Evolutionary conservation across 1,284 basidiomycete species (phyloP).

Genomic region (Anthracocystis walkeri): DNA sequence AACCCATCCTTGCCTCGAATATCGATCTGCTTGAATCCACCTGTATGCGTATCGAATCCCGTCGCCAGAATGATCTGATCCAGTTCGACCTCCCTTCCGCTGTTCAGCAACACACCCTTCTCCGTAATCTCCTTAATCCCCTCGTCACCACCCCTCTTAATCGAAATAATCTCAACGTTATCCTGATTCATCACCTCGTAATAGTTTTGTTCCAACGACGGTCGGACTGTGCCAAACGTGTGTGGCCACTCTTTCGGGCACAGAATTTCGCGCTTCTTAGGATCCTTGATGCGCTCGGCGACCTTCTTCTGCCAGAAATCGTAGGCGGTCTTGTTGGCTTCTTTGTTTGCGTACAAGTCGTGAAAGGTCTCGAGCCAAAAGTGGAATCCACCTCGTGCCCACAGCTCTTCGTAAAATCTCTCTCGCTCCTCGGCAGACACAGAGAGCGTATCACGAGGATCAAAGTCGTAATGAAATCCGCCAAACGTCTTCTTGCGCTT

Average conservation of each 20-base stretch:
- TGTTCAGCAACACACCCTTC: constrained; percentile 73
- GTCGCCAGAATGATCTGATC: constrained; percentile 68
- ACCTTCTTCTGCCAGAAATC: constrained; percentile 61
- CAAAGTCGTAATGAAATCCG: constrained; percentile 58
- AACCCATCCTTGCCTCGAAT: constrained; percentile 51
- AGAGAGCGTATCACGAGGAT: constrained; percentile 35
- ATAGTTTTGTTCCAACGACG: constrained; percentile 57
- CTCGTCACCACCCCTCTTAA: constrained; percentile 54
- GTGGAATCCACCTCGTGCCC: constrained; percentile 48
- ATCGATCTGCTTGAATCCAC: constrained; percentile 59
- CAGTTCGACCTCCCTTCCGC: constrained; percentile 68
- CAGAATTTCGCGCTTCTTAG: constrained; percentile 56
- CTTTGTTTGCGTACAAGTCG: constrained; percentile 48
- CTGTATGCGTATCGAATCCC: constrained; percentile 66
- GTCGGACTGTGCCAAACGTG: constrained; percentile 57
- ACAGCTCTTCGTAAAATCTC: constrained; percentile 45
- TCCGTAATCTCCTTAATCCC: constrained; percentile 72
- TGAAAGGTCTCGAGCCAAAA: constrained; percentile 58
- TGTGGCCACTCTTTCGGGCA: constrained; percentile 55
- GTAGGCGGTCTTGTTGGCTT: constrained; percentile 53
- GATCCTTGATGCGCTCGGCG: constrained; percentile 46
- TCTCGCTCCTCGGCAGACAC: constrained; percentile 51
- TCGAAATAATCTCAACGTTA: constrained; percentile 74
- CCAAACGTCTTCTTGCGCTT: constrained; percentile 56
- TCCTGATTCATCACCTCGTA: constrained; percentile 72